These are phyloP conservation scores for Leccinum variicolor DNA, from an alignment of 768 basidiomycete species.

Conservation along the genomic window DNA sequence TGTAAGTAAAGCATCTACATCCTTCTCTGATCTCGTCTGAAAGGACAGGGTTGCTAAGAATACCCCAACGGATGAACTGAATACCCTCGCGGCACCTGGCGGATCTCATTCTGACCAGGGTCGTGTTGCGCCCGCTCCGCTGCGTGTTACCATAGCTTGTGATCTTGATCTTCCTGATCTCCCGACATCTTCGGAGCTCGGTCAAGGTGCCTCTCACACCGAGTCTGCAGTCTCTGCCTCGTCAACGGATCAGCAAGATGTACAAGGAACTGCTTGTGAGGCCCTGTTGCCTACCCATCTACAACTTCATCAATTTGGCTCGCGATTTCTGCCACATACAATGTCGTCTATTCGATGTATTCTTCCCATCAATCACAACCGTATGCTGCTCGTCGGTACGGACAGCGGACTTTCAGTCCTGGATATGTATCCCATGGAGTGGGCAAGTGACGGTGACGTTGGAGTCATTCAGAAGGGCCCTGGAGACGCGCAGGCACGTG, in stretches of 20 bases:
- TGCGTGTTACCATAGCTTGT: constrained; percentile 46
- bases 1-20: constrained; percentile 11
- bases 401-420: constrained; percentile 78
- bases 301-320: constrained; percentile 75
- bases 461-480: constrained; percentile 53
- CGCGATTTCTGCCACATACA: constrained; percentile 80
- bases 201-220: background rate
- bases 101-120: constrained; percentile 7
- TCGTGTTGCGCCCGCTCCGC: constrained; percentile 12
- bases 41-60: constrained; percentile 6
- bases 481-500: constrained; percentile 62
- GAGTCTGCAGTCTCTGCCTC: constrained; percentile 13
- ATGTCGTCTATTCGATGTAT: constrained; percentile 72
- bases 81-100: constrained; percentile 1
- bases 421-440: constrained; percentile 78
- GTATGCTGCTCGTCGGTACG: constrained; percentile 72
- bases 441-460: constrained; percentile 43
- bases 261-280: constrained; percentile 44
- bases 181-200: constrained; percentile 12
- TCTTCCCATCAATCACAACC: constrained; percentile 63
- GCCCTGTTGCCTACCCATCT: constrained; percentile 60
- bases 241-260: constrained; percentile 32
- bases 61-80: constrained; percentile 9
- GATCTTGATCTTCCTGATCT: constrained; percentile 34
- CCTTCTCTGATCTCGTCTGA: constrained; percentile 6